Evolutionary conservation across 768 basidiomycete species (phyloP).

Genomic region (Termitomyces heimii): DNA sequence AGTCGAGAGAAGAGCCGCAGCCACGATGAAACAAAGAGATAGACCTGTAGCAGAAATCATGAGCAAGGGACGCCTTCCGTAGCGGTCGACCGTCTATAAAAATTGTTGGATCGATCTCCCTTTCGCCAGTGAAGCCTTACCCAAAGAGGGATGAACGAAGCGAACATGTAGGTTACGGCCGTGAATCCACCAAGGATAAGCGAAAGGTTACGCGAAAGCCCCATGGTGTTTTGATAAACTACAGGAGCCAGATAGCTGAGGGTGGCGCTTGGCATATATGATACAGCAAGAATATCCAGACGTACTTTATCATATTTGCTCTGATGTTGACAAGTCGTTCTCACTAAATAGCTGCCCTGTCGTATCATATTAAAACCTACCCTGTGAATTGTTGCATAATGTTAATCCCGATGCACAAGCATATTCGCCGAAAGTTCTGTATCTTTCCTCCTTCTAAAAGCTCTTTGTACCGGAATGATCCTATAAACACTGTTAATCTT

Average conservation of each 20-base stretch:
- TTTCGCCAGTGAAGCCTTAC: constrained; percentile 9
- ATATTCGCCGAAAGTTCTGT: constrained; percentile 32
- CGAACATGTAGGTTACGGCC: constrained; percentile 32
- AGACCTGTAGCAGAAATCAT: constrained; percentile 32
- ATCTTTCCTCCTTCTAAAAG: constrained; percentile 29
- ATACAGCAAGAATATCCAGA: neutral
- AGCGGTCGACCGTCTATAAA: constrained; percentile 32
- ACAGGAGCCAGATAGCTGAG: constrained; percentile 31
- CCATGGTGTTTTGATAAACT: constrained; percentile 37
- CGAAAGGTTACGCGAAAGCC: constrained; percentile 30
- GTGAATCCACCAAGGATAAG: constrained; percentile 35
- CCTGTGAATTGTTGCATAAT: constrained; percentile 40
- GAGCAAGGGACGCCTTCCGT: constrained; percentile 29
- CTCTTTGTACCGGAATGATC: constrained; percentile 29
- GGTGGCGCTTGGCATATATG: neutral
- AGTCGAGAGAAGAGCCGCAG: constrained; percentile 27
- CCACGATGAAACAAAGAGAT: constrained; percentile 31
- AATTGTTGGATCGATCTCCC: neutral
- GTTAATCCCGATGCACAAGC: constrained; percentile 30
- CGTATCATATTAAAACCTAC: constrained; percentile 6
- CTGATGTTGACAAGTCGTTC: constrained; percentile 6
- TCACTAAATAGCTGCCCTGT: neutral
- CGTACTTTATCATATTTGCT: constrained; percentile 34
- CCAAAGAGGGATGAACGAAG: constrained; percentile 35
- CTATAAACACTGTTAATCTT: constrained; percentile 7